Conservation (phyloP, 148 eudicot species). For the Dianthus caryophyllus region DNA sequence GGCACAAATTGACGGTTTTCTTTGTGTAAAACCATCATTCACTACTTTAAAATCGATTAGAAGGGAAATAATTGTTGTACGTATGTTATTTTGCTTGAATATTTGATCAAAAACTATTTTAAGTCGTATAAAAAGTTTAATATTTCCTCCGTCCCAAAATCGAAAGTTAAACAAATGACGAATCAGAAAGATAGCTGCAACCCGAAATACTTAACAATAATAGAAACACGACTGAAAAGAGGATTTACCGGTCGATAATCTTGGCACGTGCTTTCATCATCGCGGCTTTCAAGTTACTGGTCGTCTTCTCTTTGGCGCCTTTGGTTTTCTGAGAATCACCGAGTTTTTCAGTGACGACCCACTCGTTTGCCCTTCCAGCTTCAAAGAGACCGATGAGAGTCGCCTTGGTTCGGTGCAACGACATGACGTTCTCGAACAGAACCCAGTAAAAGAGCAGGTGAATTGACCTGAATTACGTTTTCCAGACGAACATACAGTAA, state of each 20-base stretch:
- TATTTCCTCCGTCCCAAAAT: no score
- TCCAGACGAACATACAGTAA: not conserved
- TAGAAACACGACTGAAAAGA: no score
- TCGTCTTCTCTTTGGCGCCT: constrained; percentile 30
- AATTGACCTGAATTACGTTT: constrained; percentile 56
- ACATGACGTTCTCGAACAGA: constrained; percentile 95
- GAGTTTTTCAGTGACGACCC: constrained; percentile 98
- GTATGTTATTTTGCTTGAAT: no score
- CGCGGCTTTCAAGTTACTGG: constrained; percentile 34
- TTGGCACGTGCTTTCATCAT: constrained; percentile 46
- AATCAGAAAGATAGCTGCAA: no score
- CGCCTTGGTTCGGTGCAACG: constrained; percentile 92
- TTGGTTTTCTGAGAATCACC: constrained; percentile 81
- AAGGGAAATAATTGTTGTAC: no score
- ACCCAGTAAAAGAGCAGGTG: constrained; percentile 93
- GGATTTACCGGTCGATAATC: constrained; percentile 64
- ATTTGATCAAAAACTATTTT: no score
- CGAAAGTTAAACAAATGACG: no score
- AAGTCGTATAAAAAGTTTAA: no score
- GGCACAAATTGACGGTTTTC: no score
- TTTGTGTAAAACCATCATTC: no score
- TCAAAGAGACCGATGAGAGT: constrained; percentile 82
- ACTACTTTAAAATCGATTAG: no score
- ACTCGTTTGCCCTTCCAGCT: constrained; percentile 84
- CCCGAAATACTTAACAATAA: no score